Conservation (phyloP, 2,329 filamentous ascomycete species). For the Aspergillus unguis region DNA sequence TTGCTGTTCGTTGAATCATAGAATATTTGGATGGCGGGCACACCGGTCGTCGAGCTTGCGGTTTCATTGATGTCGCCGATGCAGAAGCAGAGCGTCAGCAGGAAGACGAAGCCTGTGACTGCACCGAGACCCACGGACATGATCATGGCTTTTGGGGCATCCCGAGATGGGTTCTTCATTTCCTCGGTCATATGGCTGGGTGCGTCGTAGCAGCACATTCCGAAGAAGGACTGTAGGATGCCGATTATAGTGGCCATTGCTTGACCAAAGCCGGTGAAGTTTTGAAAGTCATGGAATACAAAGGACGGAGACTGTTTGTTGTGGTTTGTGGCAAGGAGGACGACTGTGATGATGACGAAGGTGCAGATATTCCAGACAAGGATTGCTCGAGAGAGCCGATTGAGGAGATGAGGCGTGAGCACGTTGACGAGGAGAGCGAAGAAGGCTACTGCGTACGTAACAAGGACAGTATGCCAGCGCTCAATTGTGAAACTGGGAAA, state of each 20-base stretch:
- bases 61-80: slow-evolving; percentile 50
- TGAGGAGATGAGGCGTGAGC: slow-evolving; percentile 48
- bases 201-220: slow-evolving; percentile 51
- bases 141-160: slow-evolving; percentile 46
- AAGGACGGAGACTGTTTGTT: slow-evolving; percentile 53
- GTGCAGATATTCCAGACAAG: slow-evolving; percentile 53
- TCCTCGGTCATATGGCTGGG: slow-evolving; percentile 53
- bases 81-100: slow-evolving; percentile 51
- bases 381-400: slow-evolving; percentile 50
- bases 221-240: slow-evolving; percentile 52
- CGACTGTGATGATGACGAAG: slow-evolving; percentile 52
- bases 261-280: slow-evolving; percentile 51
- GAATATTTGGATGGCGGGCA: slow-evolving; percentile 54
- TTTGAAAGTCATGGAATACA: slow-evolving; percentile 55
- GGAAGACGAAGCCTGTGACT: slow-evolving; percentile 48
- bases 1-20: slow-evolving; percentile 48
- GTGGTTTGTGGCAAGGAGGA: slow-evolving; percentile 51
- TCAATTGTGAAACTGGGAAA: slow-evolving; percentile 51
- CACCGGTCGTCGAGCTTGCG: slow-evolving; percentile 46
- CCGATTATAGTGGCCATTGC: slow-evolving; percentile 52
- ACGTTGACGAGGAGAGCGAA: slow-evolving; percentile 49
- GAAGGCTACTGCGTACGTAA: slow-evolving; percentile 49
- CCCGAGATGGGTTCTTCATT: slow-evolving; percentile 13
- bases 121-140: slow-evolving; percentile 45
- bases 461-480: slow-evolving; percentile 54